phyloP scores from a whole-genome alignment of 805 yeast species.

The Candida tibetensis region DNA sequence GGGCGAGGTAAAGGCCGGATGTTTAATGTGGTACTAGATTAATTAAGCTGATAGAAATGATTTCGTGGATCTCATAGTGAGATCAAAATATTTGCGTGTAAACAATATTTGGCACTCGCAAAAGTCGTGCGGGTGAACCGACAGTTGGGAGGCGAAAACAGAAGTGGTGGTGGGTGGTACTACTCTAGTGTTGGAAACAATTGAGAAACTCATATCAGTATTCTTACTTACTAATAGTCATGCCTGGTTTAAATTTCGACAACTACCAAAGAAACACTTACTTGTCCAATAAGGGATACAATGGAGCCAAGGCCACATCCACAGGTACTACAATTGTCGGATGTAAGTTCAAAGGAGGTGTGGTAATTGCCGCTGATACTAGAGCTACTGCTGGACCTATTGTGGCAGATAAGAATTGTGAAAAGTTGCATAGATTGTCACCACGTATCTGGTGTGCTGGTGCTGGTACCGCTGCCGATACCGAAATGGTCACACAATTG shows the following conservation, averaged over 20 bases:
- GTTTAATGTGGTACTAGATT: too few species aligned
- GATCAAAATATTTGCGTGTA: too few species aligned
- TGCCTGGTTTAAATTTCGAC: conserved; percentile 93
- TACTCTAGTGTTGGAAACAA: too few species aligned
- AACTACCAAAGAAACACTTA: conserved; percentile 86
- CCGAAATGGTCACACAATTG: conserved; percentile 95
- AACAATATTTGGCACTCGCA: too few species aligned
- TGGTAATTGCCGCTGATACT: conserved; percentile 97
- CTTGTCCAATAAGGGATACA: conserved; percentile 68
- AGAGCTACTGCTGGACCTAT: conserved; percentile 96
- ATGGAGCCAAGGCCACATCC: conserved; percentile 85
- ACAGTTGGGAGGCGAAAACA: conserved; percentile 1
- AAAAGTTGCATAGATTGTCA: conserved; percentile 83
- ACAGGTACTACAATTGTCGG: conserved; percentile 99
- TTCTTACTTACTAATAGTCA: too few species aligned
- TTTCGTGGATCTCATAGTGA: too few species aligned
- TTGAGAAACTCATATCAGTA: too few species aligned
- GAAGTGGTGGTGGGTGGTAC: not conserved
- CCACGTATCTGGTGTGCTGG: conserved; percentile 99
- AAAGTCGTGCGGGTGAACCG: too few species aligned
- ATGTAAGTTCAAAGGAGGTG: conserved; percentile 89
- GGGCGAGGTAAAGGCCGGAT: not conserved
- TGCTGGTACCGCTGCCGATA: conserved; percentile 99
- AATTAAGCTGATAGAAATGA: too few species aligned
- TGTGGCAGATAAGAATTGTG: conserved; percentile 98